Evolutionary conservation across 2,329 filamentous ascomycete species (phyloP), one percentile per base, ranked within the genome.

Genomic region (Madurella fahalii): DNA sequence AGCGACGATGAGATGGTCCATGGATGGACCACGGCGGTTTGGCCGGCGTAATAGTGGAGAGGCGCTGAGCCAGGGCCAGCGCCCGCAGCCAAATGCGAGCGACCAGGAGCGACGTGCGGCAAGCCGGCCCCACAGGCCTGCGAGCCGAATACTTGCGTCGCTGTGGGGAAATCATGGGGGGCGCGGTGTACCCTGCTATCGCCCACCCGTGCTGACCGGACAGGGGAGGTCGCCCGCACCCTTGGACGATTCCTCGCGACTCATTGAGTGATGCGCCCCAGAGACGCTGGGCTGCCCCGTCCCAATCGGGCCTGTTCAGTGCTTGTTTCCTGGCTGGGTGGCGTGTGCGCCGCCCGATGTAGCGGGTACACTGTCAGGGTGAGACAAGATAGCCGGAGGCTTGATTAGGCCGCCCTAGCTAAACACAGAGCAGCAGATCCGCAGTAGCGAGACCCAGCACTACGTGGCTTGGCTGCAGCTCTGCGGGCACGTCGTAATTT

Each of bases 31-130:
- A 71, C 78, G 78, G 78, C 77, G 75, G 68, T 78, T 77, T 80
- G 69, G 71, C 77, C 78, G 78, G 78, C 76, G 70, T 74, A 80
- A 81, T 79, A 78, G 78, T 81, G 78, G 78, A 74, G 76, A 67
- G 64, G 40, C 56, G 47, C 56, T 61, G 57, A 58, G 60, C 54
- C 62, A 60, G 63, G 65, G 58, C 63, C 58, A 66, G 58, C 59
- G 61, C 41, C 64, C 58, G 64, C 58, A 56, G 58, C 50, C 56
- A 51, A 52, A 57, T 43, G 40, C 45, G 55, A 56, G 31, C 53
- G 50, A 55, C 31, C 48, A 58, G 50, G 32, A 45, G 45, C 52
- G 37, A 46, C 37, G 18, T 31, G 50, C 50, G 56, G 53, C 51
- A 44, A 16, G 16, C 16, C 13, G 17, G 32, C 18, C 18, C 42